Conservation (phyloP, 208 protist species). For the Leptomonas pyrrhocoris region DNA sequence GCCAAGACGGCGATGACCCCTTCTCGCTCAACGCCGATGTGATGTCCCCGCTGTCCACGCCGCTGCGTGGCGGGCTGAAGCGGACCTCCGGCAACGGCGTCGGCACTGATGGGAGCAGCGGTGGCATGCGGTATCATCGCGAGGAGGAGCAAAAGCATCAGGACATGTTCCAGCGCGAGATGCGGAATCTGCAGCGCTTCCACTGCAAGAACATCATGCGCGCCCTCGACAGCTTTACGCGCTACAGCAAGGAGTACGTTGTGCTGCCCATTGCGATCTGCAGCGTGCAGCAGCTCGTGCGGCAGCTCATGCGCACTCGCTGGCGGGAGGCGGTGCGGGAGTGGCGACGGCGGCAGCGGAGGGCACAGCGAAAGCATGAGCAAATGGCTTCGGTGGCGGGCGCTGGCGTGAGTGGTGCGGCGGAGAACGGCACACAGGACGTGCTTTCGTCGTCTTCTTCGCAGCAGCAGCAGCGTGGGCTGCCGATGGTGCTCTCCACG, state of each 20-base stretch:
- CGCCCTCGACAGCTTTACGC: constrained; percentile 74
- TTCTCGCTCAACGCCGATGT: not conserved
- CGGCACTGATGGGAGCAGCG: not conserved
- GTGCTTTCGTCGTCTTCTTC: too few species aligned
- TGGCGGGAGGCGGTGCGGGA: constrained; percentile 33
- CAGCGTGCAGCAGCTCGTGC: constrained; percentile 72
- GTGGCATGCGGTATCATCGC: constrained; percentile 22
- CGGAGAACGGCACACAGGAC: not conserved
- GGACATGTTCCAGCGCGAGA: constrained; percentile 48
- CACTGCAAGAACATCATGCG: constrained; percentile 78
- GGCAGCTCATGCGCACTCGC: constrained; percentile 36
- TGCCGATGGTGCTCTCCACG: constrained; percentile 13
- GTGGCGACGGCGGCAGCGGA: constrained; percentile 10
- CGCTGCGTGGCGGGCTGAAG: constrained; percentile 6
- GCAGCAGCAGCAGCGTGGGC: not conserved
- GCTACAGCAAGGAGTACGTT: constrained; percentile 80
- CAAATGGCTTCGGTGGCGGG: not conserved
- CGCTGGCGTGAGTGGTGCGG: not conserved
- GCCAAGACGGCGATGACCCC: not conserved
- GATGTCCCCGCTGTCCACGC: not conserved
- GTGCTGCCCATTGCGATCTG: constrained; percentile 85
- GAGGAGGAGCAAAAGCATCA: constrained; percentile 28
- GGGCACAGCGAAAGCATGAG: not conserved
- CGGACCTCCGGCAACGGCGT: constrained; percentile 12
- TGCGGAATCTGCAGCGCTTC: constrained; percentile 83